Evolutionary conservation across 2,329 filamentous ascomycete species (phyloP), one percentile per base, ranked within the genome.

Genomic region (Tolypocladium sp.): DNA sequence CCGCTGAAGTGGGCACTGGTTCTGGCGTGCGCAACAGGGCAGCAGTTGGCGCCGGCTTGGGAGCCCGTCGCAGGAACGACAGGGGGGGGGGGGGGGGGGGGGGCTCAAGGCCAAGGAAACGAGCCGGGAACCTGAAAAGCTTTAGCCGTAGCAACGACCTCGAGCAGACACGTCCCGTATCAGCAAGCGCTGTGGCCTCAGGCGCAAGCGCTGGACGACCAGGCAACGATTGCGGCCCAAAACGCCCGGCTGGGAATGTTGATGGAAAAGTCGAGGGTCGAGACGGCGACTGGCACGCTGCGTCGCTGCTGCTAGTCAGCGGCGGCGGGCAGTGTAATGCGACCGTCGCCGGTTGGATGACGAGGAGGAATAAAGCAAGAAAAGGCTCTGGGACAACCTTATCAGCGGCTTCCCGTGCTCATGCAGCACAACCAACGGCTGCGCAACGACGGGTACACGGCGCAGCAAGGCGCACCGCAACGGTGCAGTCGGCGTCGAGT

Each of bases 61-160:
- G 59, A 42, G n/a, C 58, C 49, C 46, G 60, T 58, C 53, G 49
- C 59, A 60, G 56, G 56, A 59, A 57, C 59, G 59, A 56, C 60
- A 60, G 58, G 57, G 56, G 58, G 56, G 33, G 7, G 42, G 58
- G 57, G 56, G 58, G 56, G 33, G 7, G 42, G 56, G 30, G 41
- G 38, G 33, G 33, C 37, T 7, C 46, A 10, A 49, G n/a, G 37
- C 33, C 33, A 37, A 37, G 15, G 27, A 33, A 51, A 12, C 2
- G 30, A 30, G 35, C 46, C 30, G 25, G 56, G 22, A 41, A 37
- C 27, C 27, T 44, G 41, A 8, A 33, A 46, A 49, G 53, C 37
- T 35, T 17, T 33, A 40, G 40, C 27, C 38, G 38, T n/a, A 20
- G 38, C 37, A 41, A 25, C 53, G 53, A n/a, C 33, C 37, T 37